Evolutionary conservation across 202 grass and related monocot genomes (phyloP), one percentile per base, ranked within the genome.

Genomic region (Zoysia matrella): DNA sequence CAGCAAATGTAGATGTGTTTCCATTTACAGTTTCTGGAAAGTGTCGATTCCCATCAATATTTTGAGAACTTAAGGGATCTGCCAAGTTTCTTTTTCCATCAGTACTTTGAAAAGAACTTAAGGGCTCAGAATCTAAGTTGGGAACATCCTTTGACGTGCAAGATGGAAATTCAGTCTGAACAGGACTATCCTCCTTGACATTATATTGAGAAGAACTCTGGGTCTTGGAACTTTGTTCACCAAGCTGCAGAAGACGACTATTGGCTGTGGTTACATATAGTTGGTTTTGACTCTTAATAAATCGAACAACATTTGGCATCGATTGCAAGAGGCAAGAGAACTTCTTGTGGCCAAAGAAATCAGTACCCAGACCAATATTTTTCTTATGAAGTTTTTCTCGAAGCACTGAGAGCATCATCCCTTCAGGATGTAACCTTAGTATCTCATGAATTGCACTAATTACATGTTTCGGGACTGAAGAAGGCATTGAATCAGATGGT

Each of bases 311-410:
- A 84, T 80, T 73, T 72, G 88, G 82, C 74, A 93, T 77, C 8
- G 96, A 88, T 61, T 52, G 60, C 42, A 98, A 64, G 61, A 98
- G 75, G 51, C 41, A 52, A 39, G 85, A 93, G 57, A 98, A 93
- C 36, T 92, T 93, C 46, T 82, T 82, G 75, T 81, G 79, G 64
- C 91, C 96, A 78, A 75, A 94, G 15, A 93, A 89, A 45, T 85
- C 78, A 51, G 68, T 62, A 56, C 82, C 84, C 11, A 92, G 22
- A 83, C 0, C 18, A 56, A 95, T 39, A 14, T 89, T 84, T 11
- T 80, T 93, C 52, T 14, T 87, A 50, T 2, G 72, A 58, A 98
- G 85, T 16, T 87, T 48, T 7, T 0, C 0, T 57, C 78, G 80
- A 30, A 98, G 71, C 2, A 4, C 0, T 44, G 96, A 87, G 76